Evolutionary conservation across 2,329 filamentous ascomycete genomes (phyloP), one percentile per base, ranked within the genome.

Genomic region (Apiospora hydei): DNA sequence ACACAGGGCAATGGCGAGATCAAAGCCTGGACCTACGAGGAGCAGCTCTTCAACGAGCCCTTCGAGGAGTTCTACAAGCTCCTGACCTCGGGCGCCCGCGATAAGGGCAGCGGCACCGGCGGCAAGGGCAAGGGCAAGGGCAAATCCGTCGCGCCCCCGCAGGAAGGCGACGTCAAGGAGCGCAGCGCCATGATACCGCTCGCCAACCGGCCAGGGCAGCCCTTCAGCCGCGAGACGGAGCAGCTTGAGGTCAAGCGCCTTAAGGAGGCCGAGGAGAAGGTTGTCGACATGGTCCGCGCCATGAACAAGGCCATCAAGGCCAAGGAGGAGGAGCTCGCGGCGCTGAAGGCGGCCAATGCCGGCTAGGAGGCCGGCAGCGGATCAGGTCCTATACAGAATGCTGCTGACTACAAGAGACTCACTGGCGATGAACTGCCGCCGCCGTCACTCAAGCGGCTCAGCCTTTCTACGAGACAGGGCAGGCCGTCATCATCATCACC

Each of bases 41-140:
- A 98, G 79, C 93, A 98, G 75, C 89, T 98, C 69, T 99, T 99
- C 87, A 98, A 98, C 84, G 96, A 99, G 82, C 96, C 96, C 0
- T 96, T 95, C 77, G 94, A 98, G 82, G 90, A 93, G 66, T 96
- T 99, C 79, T 98, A 94, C 83, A 94, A 97, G 74, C 87, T 94
- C 41, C 86, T 99, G 73, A 98, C 95, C 2, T 87, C 88, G 7
- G 94, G 94, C 73, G 90, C 91, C 38, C 89, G 87, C 6, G 85
- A 86, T 69, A 85, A 84, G 75, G 83, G 83, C 74, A 85, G 79
- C 79, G 81, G 67, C 67, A 77, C 69, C 69, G 78, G 80, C 69
- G 73, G 76, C 78, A 88, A 88, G 71, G 89, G 88, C 57, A 90
- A 89, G 76, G 89, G 88, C 51, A 81, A 87, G 75, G 87, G 88